Conservation (phyloP, 202 grass and related monocot genomes). For the Setaria viridis region DNA sequence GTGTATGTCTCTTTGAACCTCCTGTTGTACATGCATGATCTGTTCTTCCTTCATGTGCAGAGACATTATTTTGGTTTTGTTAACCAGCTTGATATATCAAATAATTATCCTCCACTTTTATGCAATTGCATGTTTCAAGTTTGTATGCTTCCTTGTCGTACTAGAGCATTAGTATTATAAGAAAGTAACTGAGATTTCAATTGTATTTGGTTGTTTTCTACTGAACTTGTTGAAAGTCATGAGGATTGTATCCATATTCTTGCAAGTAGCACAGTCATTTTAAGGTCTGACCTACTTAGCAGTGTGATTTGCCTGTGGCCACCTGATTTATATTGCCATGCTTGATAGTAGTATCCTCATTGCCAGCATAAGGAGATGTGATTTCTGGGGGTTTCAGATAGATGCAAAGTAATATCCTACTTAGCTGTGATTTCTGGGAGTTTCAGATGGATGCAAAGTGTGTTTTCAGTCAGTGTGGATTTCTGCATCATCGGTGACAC, state of each 20-base stretch:
- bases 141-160: slow-evolving; percentile 10
- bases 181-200: slow-evolving; percentile 8
- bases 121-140: not conserved
- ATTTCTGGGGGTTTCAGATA: slow-evolving; percentile 18
- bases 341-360: not conserved
- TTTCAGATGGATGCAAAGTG: slow-evolving; percentile 12
- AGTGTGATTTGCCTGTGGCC: not conserved
- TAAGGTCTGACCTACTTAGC: not conserved
- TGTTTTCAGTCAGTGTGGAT: not conserved
- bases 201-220: not conserved
- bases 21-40: slow-evolving; percentile 8
- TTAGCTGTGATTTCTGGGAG: not conserved
- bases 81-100: not conserved
- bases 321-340: slow-evolving; percentile 11
- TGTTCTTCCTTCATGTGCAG: slow-evolving; percentile 8
- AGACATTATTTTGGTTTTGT: slow-evolving; percentile 6
- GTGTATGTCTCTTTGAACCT: slow-evolving; percentile 67
- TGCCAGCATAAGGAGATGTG: not conserved
- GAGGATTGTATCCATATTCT: not conserved
- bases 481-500: not conserved
- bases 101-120: not conserved
- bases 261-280: not conserved
- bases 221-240: slow-evolving; percentile 16
- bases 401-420: not conserved
- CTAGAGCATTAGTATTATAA: slow-evolving; percentile 11